Percentiles rank a stretch among this genome's conserved stretches.
Conservation (phyloP, 768 basidiomycete species). For the Podaxis mareebaensis region DNA sequence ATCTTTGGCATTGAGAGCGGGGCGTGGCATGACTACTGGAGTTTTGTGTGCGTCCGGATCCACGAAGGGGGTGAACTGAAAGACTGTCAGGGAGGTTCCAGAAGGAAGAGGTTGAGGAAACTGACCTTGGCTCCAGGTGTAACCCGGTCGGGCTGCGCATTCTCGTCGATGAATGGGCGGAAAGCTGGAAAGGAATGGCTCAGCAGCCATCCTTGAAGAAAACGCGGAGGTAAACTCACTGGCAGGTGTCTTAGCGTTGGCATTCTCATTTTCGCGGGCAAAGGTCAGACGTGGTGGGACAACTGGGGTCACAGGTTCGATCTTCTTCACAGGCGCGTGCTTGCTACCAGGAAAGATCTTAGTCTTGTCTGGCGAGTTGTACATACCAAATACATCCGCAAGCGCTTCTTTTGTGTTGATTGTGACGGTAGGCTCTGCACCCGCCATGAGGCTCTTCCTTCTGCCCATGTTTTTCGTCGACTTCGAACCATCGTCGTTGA, state of each 20-base stretch:
- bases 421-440: constrained; percentile 82
- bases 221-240: constrained; percentile 22
- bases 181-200: constrained; percentile 43
- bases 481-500: constrained; percentile 59
- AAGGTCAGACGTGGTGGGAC: constrained; percentile 35
- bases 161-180: constrained; percentile 72
- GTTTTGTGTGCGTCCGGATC: constrained; percentile 54
- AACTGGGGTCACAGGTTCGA: constrained; percentile 58
- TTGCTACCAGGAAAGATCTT: constrained; percentile 66
- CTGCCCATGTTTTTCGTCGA: constrained; percentile 44
- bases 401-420: constrained; percentile 97
- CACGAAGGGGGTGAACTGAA: constrained; percentile 67
- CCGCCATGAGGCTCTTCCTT: constrained; percentile 44
- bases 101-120: not conserved
- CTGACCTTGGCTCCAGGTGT: constrained; percentile 47
- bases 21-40: constrained; percentile 37
- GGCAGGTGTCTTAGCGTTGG: constrained; percentile 39
- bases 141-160: constrained; percentile 42
- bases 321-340: constrained; percentile 67
- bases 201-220: constrained; percentile 18
- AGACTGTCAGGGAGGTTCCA: constrained; percentile 4
- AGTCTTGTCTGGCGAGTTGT: constrained; percentile 86
- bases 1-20: constrained; percentile 56
- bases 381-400: constrained; percentile 94
- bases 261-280: constrained; percentile 41